Base-by-base conservation (phyloP, 768 basidiomycete genomes). In the Suillus lakei region DNA sequence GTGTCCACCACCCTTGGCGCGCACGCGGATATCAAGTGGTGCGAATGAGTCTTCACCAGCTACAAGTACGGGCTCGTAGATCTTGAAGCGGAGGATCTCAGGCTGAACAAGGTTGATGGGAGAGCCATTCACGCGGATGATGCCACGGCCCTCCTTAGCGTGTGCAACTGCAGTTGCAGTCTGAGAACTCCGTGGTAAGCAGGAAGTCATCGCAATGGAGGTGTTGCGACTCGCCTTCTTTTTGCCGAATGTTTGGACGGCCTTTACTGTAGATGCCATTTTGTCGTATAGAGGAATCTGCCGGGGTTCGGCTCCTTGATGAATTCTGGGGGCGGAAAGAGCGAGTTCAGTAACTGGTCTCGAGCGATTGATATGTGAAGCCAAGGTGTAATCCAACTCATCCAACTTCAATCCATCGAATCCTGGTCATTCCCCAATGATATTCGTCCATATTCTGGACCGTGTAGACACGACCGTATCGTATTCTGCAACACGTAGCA, bases 161-260 rank as follows among this genome's bases (percentile, higher is more conserved):
- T 97, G 91, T 66, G 97, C 97, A 77, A 99, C 97, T 66, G 97
- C 97, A 65, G 96, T 98, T 68, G 97, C 96, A 76, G 97, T 98
- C 97, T 96, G 63, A 71, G 67, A 26, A 60, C 15, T 53, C 18
- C 15, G 50, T 55, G 54, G 67, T 44, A 68, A 61, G 51, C n/a
- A 62, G 32, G 61, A 44, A 60, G 67, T 16, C 4, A 21, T n/a
- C 23, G n/a, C 34, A 41, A 38, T 60, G 75, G 36, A 38, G n/a
- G 50, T 34, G 32, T 26, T n/a, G 2, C 26, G 13, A 70, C 88
- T 69, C 78, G 87, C 95, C 92, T 98, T 98, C 91, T 99, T 99
- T 94, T 99, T 99, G 82, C 97, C 97, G 83, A 99, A 99, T 69
- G 95, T 97, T 80, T 98, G 97, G 72, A 99, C 97, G 84, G 96